Percentiles rank a stretch among this genome's conserved stretches.
Conservation (phyloP, 176 grass and related monocot species). For the Neostapfia colusana region DNA sequence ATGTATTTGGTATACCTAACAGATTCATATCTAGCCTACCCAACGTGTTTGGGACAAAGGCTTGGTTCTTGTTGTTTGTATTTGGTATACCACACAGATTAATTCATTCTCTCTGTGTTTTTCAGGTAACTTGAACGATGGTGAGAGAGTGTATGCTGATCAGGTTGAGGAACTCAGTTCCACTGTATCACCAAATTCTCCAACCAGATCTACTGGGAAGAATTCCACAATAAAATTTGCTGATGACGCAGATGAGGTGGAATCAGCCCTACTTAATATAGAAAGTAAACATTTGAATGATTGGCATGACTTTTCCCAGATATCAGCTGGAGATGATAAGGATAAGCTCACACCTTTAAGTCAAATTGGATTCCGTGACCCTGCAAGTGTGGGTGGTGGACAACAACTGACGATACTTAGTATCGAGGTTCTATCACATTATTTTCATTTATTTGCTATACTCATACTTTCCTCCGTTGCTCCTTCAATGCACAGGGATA, state of each 20-base stretch:
- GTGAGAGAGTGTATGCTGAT: slow-evolving; percentile 32
- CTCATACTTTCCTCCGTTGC: not conserved
- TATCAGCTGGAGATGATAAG: slow-evolving; percentile 73
- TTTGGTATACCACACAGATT: slow-evolving; percentile 18
- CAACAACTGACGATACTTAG: slow-evolving; percentile 87
- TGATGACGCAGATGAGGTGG: slow-evolving; percentile 28
- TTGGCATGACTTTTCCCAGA: slow-evolving; percentile 78
- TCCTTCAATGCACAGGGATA: slow-evolving; percentile 1
- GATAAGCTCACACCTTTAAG: slow-evolving; percentile 77
- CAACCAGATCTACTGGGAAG: slow-evolving; percentile 38
- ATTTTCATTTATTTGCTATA: slow-evolving; percentile 12
- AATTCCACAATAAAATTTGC: slow-evolving; percentile 11
- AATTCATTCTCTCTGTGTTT: slow-evolving; percentile 6
- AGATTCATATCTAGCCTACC: no score
- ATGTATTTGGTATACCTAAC: slow-evolving; percentile 7
- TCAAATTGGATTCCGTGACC: slow-evolving; percentile 86
- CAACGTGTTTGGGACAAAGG: no score
- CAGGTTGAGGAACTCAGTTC: slow-evolving; percentile 19
- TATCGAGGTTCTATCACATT: slow-evolving; percentile 58
- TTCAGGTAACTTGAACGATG: slow-evolving; percentile 32
- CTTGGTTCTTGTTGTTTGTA: not conserved
- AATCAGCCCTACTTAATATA: slow-evolving; percentile 35
- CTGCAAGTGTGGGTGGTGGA: slow-evolving; percentile 69
- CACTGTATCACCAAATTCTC: slow-evolving; percentile 39
- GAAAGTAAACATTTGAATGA: slow-evolving; percentile 31